Evolutionary conservation across 257 asterid genomes (phyloP).

Genomic region (Thymus quinquecostatus): DNA sequence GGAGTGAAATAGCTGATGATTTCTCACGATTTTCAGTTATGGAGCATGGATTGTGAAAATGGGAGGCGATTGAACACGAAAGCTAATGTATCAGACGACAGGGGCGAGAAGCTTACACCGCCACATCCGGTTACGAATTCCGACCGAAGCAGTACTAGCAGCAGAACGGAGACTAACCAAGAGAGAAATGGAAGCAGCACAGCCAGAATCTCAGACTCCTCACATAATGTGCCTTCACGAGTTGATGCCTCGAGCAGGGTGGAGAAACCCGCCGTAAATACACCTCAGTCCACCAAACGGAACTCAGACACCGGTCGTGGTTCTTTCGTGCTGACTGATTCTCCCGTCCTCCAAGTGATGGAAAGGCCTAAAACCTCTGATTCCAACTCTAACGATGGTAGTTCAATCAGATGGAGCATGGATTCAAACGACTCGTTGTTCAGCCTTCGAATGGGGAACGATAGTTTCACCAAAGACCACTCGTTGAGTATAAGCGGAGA

Average conservation of each 20-base stretch:
- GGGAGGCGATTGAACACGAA: slow-evolving; percentile 25
- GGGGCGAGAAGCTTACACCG: not conserved
- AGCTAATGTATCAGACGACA: slow-evolving; percentile 17
- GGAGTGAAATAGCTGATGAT: not conserved
- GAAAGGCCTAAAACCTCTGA: slow-evolving; percentile 43
- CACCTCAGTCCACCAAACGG: slow-evolving; percentile 35
- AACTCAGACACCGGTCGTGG: slow-evolving; percentile 30
- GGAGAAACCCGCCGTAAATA: slow-evolving; percentile 12
- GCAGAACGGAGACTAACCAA: slow-evolving; percentile 8
- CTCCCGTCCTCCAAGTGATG: slow-evolving; percentile 56
- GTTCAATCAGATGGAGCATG: slow-evolving; percentile 37
- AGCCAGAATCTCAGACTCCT: slow-evolving; percentile 29
- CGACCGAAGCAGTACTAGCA: slow-evolving; percentile 17
- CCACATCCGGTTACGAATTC: slow-evolving; percentile 16
- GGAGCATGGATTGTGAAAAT: slow-evolving; percentile 45
- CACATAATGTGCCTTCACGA: slow-evolving; percentile 23
- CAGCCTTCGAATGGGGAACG: slow-evolving; percentile 42
- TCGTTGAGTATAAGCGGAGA: slow-evolving; percentile 30
- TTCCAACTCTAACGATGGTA: slow-evolving; percentile 5
- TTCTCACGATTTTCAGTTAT: slow-evolving; percentile 28
- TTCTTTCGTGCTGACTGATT: slow-evolving; percentile 32
- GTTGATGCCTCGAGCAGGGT: not conserved
- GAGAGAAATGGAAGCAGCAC: slow-evolving; percentile 25
- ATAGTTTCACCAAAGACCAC: slow-evolving; percentile 33
- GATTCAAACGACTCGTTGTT: slow-evolving; percentile 53